These are phyloP conservation scores for Torulaspora quercuum DNA, from an alignment of 805 yeast species.

Conservation along the genomic window DNA sequence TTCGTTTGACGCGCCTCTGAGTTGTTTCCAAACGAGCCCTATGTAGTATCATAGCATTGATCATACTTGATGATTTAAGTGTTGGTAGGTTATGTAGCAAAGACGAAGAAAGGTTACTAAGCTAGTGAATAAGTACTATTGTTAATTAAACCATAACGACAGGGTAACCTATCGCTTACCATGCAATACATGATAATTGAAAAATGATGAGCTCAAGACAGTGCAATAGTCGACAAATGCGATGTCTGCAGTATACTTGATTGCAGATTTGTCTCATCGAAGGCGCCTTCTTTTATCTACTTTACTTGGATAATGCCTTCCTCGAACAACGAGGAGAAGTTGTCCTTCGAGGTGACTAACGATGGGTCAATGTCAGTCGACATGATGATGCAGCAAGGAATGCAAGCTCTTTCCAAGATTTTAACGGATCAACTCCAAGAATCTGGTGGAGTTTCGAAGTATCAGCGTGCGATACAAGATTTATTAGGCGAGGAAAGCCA, in stretches of 20 bases:
- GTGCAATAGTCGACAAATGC: too few relatives aligned
- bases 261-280: too few relatives aligned
- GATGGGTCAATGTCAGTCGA: slow-evolving; percentile 33
- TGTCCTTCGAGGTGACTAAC: slow-evolving; percentile 9
- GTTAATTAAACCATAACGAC: not conserved
- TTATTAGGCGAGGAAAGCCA: too few relatives aligned
- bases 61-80: too few relatives aligned
- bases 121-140: too few relatives aligned
- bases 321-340: slow-evolving; percentile 1
- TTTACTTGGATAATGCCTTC: not conserved
- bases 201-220: not conserved
- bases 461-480: slow-evolving; percentile 3
- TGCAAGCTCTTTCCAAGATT: slow-evolving; percentile 33
- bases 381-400: slow-evolving; percentile 37
- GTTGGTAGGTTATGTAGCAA: too few relatives aligned
- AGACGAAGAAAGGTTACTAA: too few relatives aligned
- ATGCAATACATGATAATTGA: not conserved
- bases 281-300: too few relatives aligned
- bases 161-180: slow-evolving; percentile 3
- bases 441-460: slow-evolving; percentile 3
- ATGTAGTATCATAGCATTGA: too few relatives aligned
- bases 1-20: too few relatives aligned
- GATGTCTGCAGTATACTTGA: too few relatives aligned
- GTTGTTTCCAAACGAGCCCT: too few relatives aligned
- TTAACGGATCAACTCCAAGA: slow-evolving; percentile 32